Evolutionary conservation across 2,329 filamentous ascomycete species (phyloP).

Genomic region (Monosporascus ibericus): DNA sequence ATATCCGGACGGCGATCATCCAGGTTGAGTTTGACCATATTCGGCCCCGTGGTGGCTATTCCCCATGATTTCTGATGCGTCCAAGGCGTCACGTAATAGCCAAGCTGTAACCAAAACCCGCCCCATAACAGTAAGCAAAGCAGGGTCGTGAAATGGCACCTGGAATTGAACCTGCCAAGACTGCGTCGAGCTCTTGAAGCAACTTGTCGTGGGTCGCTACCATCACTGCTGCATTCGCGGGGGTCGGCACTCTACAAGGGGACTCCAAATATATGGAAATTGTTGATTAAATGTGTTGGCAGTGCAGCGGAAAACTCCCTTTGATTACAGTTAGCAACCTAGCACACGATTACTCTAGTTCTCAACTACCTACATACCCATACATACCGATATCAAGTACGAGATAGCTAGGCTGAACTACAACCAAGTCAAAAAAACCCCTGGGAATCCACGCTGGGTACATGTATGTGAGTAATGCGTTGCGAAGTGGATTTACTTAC

Average conservation of each 20-base stretch:
- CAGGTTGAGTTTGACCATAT: too few species aligned
- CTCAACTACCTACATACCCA: too few species aligned
- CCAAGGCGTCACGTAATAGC: not conserved
- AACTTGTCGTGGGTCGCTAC: not conserved
- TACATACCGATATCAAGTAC: too few species aligned
- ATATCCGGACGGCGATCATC: too few species aligned
- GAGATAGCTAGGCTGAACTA: not conserved
- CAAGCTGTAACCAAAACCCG: not conserved
- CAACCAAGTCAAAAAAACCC: not conserved
- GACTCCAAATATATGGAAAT: too few species aligned
- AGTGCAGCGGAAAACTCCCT: not conserved
- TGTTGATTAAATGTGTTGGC: not conserved
- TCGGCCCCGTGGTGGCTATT: too few species aligned
- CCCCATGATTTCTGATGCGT: too few species aligned
- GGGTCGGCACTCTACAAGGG: not conserved
- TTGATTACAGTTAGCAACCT: not conserved
- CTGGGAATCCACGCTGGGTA: not conserved
- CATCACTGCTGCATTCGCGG: too few species aligned
- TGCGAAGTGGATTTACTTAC: too few species aligned
- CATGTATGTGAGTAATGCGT: not conserved
- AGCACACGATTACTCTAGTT: not conserved
- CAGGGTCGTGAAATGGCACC: too few species aligned
- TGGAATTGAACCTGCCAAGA: not conserved
- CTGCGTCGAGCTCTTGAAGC: not conserved
- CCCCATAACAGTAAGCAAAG: not conserved